phyloP scores from a whole-genome alignment of 176 grass and related monocot genomes.

The Aegilops umbellulata region DNA sequence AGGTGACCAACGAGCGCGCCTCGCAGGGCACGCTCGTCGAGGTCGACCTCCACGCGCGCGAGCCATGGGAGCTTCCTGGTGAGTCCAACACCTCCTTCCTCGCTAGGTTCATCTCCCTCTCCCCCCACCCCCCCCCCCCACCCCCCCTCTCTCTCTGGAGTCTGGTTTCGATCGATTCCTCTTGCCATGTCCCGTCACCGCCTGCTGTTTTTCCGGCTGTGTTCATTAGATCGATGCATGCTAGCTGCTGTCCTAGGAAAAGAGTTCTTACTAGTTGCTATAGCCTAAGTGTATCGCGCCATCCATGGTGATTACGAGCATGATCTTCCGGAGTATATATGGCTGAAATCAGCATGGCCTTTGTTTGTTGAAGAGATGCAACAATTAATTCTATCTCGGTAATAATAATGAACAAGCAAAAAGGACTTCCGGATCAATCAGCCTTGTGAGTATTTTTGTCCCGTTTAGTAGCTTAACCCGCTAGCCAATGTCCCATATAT shows the following conservation, averaged over 20 bases:
- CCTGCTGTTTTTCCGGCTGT: no score
- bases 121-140: neutral
- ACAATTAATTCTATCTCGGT: neutral
- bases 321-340: neutral
- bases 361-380: neutral
- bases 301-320: no score
- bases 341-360: neutral
- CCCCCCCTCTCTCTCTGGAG: no score
- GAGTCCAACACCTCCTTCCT: neutral
- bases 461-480: neutral
- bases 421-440: neutral
- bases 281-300: neutral
- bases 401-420: neutral
- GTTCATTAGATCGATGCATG: neutral
- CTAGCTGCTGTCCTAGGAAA: neutral
- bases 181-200: neutral
- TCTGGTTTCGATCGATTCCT: neutral
- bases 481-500: slow-evolving; percentile 13
- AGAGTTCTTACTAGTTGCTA: neutral
- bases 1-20: slow-evolving; percentile 66
- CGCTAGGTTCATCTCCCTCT: neutral
- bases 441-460: neutral
- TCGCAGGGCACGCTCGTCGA: slow-evolving; percentile 75
- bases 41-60: slow-evolving; percentile 83
- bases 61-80: slow-evolving; percentile 99